phyloP scores from a whole-genome alignment of 2,329 filamentous ascomycete species.

The Aureobasidium sp. region DNA sequence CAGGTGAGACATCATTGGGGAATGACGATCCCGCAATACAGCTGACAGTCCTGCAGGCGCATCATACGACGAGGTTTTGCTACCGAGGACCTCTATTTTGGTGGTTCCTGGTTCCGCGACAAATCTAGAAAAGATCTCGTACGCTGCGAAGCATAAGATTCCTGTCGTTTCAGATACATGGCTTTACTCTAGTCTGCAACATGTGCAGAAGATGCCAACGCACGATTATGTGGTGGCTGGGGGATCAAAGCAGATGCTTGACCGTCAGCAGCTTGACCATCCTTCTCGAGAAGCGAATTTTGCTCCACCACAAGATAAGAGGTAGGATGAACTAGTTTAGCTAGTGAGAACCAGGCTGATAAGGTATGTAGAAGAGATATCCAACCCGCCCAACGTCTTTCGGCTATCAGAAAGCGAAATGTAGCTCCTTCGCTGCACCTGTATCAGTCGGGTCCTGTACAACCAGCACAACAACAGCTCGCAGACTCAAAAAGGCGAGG shows the following conservation, averaged over 20 bases:
- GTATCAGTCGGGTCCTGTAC: not conserved
- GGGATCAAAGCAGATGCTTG: not conserved
- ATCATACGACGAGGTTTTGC: slow-evolving; percentile 71
- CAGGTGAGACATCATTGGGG: slow-evolving; percentile 44
- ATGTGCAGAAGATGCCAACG: not conserved
- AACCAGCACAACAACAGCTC: not conserved
- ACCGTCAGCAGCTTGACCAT: not conserved
- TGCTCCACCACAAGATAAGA: not conserved
- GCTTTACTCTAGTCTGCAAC: slow-evolving; percentile 48
- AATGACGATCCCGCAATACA: not conserved
- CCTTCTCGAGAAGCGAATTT: not conserved
- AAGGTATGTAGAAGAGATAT: slow-evolving; percentile 17
- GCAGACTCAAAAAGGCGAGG: not conserved
- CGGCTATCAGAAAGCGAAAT: slow-evolving; percentile 26
- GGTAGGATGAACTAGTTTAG: not conserved
- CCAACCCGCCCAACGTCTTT: slow-evolving; percentile 23
- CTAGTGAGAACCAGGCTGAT: not conserved
- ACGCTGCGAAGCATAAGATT: slow-evolving; percentile 67
- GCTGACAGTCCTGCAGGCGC: slow-evolving; percentile 48
- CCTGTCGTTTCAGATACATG: slow-evolving; percentile 76
- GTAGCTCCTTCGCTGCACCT: slow-evolving; percentile 26
- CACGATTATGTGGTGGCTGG: not conserved
- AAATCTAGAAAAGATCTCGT: slow-evolving; percentile 69
- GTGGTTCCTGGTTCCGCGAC: slow-evolving; percentile 50
- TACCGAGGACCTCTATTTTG: slow-evolving; percentile 64